These are phyloP conservation scores for Acanthamoeba quina DNA, from an alignment of 208 protist species.

Conservation along the genomic window DNA sequence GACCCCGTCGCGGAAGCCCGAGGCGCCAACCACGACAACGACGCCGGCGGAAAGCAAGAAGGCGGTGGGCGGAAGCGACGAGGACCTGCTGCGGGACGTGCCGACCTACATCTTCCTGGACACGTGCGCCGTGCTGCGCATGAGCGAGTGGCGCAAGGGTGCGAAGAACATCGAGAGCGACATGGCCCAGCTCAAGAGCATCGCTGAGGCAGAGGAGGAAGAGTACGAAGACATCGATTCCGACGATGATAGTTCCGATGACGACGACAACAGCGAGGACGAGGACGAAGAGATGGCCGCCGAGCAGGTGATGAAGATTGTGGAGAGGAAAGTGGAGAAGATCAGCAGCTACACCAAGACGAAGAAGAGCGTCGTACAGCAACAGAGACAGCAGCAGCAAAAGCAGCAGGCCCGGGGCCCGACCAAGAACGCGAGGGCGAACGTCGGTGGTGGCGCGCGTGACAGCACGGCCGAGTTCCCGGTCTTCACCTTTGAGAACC, in stretches of 20 bases:
- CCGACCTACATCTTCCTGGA: conserved; percentile 58
- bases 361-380: neutral
- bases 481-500: conserved; percentile 32
- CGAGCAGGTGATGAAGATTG: neutral
- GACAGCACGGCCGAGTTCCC: conserved; percentile 1
- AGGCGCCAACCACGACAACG: neutral
- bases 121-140: conserved; percentile 29
- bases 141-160: conserved; percentile 16
- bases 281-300: neutral
- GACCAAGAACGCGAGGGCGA: neutral
- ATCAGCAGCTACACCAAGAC: neutral
- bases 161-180: neutral
- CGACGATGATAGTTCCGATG: neutral
- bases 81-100: neutral
- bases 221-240: neutral
- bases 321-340: neutral
- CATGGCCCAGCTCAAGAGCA: neutral
- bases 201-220: neutral
- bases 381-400: neutral
- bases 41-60: neutral
- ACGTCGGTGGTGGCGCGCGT: neutral
- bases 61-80: neutral
- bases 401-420: neutral
- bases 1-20: neutral
- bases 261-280: neutral